These are phyloP conservation scores for Stagonosporopsis rhizophila DNA, from an alignment of 2,329 filamentous ascomycete genomes.

Conservation along the genomic window DNA sequence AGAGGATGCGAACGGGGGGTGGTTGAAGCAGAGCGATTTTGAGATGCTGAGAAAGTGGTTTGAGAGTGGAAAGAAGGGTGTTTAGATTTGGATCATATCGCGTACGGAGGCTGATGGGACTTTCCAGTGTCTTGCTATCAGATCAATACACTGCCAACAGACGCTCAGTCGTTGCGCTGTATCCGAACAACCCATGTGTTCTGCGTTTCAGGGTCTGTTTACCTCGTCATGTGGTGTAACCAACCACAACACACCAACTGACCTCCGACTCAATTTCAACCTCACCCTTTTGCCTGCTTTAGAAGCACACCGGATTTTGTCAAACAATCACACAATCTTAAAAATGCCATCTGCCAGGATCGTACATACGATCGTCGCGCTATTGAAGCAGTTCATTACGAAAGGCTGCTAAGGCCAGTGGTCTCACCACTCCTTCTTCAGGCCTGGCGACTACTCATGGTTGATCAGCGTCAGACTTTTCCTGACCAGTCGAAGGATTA, in stretches of 20 bases:
- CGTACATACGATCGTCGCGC: background rate
- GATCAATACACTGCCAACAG: background rate
- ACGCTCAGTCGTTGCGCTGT: background rate
- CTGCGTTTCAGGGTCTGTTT: background rate
- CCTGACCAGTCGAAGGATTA: background rate
- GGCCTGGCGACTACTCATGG: background rate
- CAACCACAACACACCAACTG: background rate
- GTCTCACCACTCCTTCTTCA: background rate
- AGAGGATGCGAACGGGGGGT: background rate
- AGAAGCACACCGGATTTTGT: background rate
- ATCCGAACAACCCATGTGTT: background rate
- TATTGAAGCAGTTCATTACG: background rate
- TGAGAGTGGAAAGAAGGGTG: background rate
- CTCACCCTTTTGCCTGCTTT: background rate
- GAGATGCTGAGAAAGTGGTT: conserved; percentile 12
- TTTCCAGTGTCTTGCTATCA: background rate
- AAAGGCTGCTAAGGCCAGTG: background rate
- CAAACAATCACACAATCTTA: background rate
- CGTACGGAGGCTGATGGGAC: background rate
- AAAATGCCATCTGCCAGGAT: background rate
- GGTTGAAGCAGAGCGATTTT: conserved; percentile 3
- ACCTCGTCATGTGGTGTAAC: background rate
- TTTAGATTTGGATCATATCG: background rate
- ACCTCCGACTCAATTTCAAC: background rate
- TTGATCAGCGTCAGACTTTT: conserved; percentile 3